phyloP scores from a whole-genome alignment of 257 asterid genomes.

The Plectranthus barbatus region DNA sequence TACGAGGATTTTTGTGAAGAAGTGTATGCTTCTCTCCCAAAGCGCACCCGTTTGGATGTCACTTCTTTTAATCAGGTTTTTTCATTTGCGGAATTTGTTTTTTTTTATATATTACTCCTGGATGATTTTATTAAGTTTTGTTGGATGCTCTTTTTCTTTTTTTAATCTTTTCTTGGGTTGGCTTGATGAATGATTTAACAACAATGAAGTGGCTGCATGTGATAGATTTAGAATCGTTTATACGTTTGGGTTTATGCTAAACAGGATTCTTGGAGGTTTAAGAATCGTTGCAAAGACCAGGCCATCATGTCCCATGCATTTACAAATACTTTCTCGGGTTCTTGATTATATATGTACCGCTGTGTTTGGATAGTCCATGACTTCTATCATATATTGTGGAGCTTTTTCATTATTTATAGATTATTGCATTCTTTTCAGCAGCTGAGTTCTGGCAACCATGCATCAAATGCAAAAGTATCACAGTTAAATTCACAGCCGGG shows the following conservation, averaged over 20 bases:
- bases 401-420: not conserved
- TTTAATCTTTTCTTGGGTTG: too few species aligned
- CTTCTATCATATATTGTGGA: not conserved
- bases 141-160: not conserved
- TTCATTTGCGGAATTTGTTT: too few species aligned
- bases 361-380: not conserved
- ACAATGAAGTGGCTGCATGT: too few species aligned
- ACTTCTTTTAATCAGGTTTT: too few species aligned
- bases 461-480: constrained; percentile 20
- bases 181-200: too few species aligned
- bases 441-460: constrained; percentile 27
- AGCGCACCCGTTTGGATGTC: too few species aligned
- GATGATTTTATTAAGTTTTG: too few species aligned
- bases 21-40: too few species aligned
- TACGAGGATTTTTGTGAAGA: too few species aligned
- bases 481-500: constrained; percentile 67
- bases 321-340: not conserved
- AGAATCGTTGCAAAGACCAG: not conserved
- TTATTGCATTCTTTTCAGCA: constrained; percentile 16
- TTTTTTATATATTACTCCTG: too few species aligned
- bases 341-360: not conserved
- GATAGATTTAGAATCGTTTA: not conserved
- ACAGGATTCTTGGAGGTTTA: constrained; percentile 5
- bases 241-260: not conserved
- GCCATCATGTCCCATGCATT: not conserved